Evolutionary conservation across 2,329 filamentous ascomycete species (phyloP).

Genomic region (Arthrobotrys sphaeroides): DNA sequence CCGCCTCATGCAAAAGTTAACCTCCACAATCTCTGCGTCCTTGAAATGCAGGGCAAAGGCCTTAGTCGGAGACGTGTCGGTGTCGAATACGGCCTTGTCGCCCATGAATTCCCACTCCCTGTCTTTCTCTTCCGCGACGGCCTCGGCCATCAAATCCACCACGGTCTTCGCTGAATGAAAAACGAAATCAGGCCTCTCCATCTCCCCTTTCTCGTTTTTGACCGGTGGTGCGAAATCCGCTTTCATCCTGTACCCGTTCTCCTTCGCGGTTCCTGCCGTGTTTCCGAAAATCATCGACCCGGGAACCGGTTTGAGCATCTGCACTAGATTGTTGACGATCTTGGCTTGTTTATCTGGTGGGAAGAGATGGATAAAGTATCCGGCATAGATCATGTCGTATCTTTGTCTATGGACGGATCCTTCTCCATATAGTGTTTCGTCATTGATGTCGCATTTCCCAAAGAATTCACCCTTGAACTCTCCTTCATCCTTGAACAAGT

Average conservation of each 20-base stretch:
- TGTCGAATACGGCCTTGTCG: conserved; percentile 26
- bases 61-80: conserved; percentile 47
- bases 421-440: conserved; percentile 36
- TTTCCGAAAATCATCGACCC: conserved; percentile 50
- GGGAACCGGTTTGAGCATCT: conserved; percentile 39
- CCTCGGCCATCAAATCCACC: conserved; percentile 32
- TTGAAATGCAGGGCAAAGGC: conserved; percentile 43
- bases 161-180: conserved; percentile 49
- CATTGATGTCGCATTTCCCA: conserved; percentile 44
- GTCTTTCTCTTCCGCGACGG: conserved; percentile 21
- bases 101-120: conserved; percentile 42
- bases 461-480: conserved; percentile 48
- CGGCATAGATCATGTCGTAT: conserved; percentile 51
- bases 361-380: conserved; percentile 52
- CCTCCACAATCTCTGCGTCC: conserved; percentile 45
- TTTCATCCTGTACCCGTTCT: conserved; percentile 36
- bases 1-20: conserved; percentile 47
- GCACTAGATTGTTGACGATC: conserved; percentile 35
- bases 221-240: conserved; percentile 42
- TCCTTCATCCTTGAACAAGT: conserved; percentile 38
- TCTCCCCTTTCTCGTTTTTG: conserved; percentile 42
- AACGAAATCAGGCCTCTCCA: conserved; percentile 42
- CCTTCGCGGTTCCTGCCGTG: conserved; percentile 44
- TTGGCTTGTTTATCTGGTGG: conserved; percentile 24
- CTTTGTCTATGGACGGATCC: conserved; percentile 40